Evolutionary conservation across 768 basidiomycete species (phyloP).

Genomic region (Lentinula detonsa): DNA sequence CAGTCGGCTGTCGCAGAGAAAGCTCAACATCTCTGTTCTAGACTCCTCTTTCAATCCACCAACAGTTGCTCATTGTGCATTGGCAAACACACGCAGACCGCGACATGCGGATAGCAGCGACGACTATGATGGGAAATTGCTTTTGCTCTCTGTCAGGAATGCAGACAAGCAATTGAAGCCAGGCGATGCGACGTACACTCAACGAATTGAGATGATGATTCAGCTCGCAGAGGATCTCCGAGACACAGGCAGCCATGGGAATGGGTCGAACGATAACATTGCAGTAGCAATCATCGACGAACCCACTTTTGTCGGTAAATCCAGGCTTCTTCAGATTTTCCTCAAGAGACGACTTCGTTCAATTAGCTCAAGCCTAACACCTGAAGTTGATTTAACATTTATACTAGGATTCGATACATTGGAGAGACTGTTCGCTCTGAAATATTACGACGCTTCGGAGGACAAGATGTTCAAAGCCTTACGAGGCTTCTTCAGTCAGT

Average conservation of each 20-base stretch:
- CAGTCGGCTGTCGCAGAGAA: conserved; percentile 1
- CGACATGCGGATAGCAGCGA: background rate
- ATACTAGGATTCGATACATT: conserved; percentile 84
- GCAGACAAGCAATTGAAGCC: conserved; percentile 74
- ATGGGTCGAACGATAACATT: conserved; percentile 32
- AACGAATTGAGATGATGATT: conserved; percentile 84
- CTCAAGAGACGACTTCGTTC: conserved; percentile 31
- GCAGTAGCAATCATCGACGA: conserved; percentile 83
- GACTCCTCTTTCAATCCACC: conserved; percentile 96
- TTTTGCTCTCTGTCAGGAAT: conserved; percentile 81
- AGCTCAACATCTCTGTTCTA: conserved; percentile 61
- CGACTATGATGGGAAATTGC: conserved; percentile 65
- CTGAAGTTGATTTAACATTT: conserved; percentile 48
- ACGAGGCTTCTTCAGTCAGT: conserved; percentile 44
- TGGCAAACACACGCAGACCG: conserved; percentile 45
- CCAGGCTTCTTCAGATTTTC: conserved; percentile 46
- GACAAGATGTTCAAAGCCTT: conserved; percentile 53
- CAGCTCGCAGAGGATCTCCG: conserved; percentile 52
- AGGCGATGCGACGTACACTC: conserved; percentile 67
- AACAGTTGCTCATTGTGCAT: conserved; percentile 75
- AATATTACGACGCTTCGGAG: conserved; percentile 53
- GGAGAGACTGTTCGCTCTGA: conserved; percentile 66
- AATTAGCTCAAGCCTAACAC: conserved; percentile 6
- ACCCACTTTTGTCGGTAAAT: conserved; percentile 86
- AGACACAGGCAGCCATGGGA: conserved; percentile 8